Base-by-base conservation (phyloP, 2,329 filamentous ascomycete species). In the Neoarthrinium moseri region DNA sequence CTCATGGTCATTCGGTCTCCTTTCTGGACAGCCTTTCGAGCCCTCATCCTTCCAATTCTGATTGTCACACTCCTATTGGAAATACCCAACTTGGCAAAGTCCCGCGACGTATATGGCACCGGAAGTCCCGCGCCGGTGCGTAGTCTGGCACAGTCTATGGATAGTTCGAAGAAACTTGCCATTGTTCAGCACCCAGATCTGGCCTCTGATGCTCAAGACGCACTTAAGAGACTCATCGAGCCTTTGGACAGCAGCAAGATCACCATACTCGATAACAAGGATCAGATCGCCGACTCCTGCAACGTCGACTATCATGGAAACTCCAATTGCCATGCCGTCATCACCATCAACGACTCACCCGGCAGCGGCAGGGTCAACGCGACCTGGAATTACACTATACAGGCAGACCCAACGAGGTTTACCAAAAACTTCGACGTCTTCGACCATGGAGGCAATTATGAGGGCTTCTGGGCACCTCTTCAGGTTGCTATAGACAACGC, bases 321-420 rank as follows among this genome's bases (percentile, higher is more conserved):
- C 2, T 87, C 85, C 2, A 72, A 71, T 4, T 94, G 89, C 66
- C 89, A 83, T 60, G 87, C 81, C 6, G 89, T 86, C 3, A 80
- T 85, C 4, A 75, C 84, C 6, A 91, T 95, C 62, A 72, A 83
- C 46, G 82, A 83, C 2, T 89, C 86, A 2, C 85, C 86, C 0
- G 72, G 67, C 0, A 81, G 88, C 61, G 83, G 83, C 21, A 30
- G 40, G 0, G 54, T 35, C 13, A 52, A 55, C 4, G 57, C 55
- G 5, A 48, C 54, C 10, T 91, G 87, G 87, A 89, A 89, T 63
- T 91, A 91, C 59, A 87, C 85, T 0, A 69, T 91, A 13, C 71
- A 84, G 44, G 80, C 80, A 2, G 87, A 91, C 59, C 80, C 77
- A 45, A 55, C 4, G 71, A 75, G 2, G 70, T 87, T 35, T 77